Conservation (phyloP, 2,329 filamentous ascomycete genomes). For the Sarocladiaceae sp. region DNA sequence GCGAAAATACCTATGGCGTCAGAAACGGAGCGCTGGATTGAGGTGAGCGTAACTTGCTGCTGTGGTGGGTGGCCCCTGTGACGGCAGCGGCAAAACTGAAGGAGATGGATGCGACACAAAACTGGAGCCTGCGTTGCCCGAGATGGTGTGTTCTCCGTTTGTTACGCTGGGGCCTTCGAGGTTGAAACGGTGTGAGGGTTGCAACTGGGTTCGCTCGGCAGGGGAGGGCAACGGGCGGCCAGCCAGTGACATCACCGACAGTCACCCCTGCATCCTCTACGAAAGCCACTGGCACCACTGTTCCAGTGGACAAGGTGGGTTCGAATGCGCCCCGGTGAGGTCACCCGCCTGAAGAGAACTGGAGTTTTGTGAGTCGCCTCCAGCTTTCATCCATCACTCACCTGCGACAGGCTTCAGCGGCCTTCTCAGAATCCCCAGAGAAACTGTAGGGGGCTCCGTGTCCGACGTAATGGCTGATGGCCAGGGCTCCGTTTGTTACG, state of each 20-base stretch:
- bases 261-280: too few species aligned
- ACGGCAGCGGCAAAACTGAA: conserved; percentile 3
- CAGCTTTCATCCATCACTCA: too few species aligned
- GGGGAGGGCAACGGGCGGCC: background rate
- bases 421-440: too few species aligned
- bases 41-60: too few species aligned
- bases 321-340: background rate
- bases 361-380: too few species aligned
- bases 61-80: background rate
- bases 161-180: conserved; percentile 1
- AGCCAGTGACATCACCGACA: conserved; percentile 8
- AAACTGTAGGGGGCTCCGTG: conserved; percentile 8
- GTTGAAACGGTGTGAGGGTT: too few species aligned
- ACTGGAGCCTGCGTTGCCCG: background rate
- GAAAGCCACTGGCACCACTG: background rate
- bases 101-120: background rate
- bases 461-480: background rate
- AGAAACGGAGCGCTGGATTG: conserved; percentile 7
- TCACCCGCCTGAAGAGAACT: conserved; percentile 1
- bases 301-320: background rate
- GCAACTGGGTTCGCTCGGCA: too few species aligned
- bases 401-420: background rate
- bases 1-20: background rate
- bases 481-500: conserved; percentile 5
- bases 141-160: background rate